Conservation (phyloP, 257 asterid species). For the Parsonsia alboflavescens region DNA sequence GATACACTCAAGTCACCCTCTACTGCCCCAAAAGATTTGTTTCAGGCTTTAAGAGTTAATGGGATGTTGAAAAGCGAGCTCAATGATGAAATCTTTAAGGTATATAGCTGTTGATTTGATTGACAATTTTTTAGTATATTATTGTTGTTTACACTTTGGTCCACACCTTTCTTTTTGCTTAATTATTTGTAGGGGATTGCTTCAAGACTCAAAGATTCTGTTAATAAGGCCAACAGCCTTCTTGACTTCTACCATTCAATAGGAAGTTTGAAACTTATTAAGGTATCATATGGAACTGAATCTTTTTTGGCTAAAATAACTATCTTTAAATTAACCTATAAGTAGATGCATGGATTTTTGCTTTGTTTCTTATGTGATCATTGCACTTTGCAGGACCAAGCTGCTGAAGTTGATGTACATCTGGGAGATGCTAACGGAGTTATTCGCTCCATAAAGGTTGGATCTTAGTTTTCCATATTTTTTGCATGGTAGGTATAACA, state of each 20-base stretch:
- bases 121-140: background rate
- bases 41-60: conserved; percentile 62
- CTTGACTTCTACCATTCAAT: conserved; percentile 66
- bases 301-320: background rate
- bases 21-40: conserved; percentile 55
- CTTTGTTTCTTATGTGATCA: background rate
- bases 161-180: conserved; percentile 10
- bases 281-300: conserved; percentile 40
- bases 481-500: background rate
- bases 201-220: conserved; percentile 54
- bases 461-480: conserved; percentile 1
- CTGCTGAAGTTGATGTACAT: conserved; percentile 52
- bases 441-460: conserved; percentile 76
- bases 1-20: conserved; percentile 51
- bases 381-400: conserved; percentile 56
- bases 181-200: conserved; percentile 45
- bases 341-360: background rate
- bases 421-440: conserved; percentile 64
- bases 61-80: conserved; percentile 71
- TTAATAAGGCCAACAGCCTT: conserved; percentile 54
- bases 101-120: conserved; percentile 25
- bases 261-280: conserved; percentile 62
- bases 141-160: background rate
- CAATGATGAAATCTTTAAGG: conserved; percentile 45
- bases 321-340: background rate